phyloP scores from a whole-genome alignment of 805 yeast genomes.

The Lachancea thermotolerans region DNA sequence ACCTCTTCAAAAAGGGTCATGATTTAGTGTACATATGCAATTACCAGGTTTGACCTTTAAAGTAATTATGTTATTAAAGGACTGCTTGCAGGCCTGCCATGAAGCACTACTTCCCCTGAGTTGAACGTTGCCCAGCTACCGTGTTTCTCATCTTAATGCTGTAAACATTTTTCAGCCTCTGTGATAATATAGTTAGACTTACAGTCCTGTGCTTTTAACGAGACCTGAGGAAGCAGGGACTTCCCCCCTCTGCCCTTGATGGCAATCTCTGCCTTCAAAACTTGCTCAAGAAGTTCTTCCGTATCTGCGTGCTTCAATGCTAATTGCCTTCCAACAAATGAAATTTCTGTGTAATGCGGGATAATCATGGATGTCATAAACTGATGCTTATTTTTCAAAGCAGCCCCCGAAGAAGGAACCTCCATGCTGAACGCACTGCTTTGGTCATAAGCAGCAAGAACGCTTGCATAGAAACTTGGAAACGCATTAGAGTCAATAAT shows the following conservation, averaged over 20 bases:
- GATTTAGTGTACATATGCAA: too few relatives aligned
- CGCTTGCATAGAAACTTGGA: slow-evolving; percentile 5
- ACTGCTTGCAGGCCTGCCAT: too few relatives aligned
- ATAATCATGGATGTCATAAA: slow-evolving; percentile 7
- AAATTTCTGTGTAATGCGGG: slow-evolving; percentile 8
- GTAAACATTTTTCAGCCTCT: too few relatives aligned
- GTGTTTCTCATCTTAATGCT: too few relatives aligned
- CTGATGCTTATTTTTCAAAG: not conserved
- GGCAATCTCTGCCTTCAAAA: slow-evolving; percentile 6
- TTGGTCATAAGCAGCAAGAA: slow-evolving; percentile 2
- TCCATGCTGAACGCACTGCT: too few relatives aligned
- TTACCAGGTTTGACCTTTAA: too few relatives aligned
- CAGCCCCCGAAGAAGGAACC: too few relatives aligned
- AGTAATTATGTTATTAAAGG: too few relatives aligned
- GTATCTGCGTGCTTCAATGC: slow-evolving; percentile 6
- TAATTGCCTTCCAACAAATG: slow-evolving; percentile 4
- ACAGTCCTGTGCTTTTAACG: not conserved
- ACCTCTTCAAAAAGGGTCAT: too few relatives aligned
- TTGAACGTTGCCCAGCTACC: too few relatives aligned
- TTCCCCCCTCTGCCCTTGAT: not conserved
- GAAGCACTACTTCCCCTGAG: too few relatives aligned
- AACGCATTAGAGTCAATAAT: slow-evolving; percentile 2
- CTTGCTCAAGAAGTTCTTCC: slow-evolving; percentile 6
- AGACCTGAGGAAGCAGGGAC: not conserved
- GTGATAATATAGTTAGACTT: too few relatives aligned